Evolutionary conservation across 2,329 filamentous ascomycete genomes (phyloP).

Genomic region (Penicillium brevicompactum): DNA sequence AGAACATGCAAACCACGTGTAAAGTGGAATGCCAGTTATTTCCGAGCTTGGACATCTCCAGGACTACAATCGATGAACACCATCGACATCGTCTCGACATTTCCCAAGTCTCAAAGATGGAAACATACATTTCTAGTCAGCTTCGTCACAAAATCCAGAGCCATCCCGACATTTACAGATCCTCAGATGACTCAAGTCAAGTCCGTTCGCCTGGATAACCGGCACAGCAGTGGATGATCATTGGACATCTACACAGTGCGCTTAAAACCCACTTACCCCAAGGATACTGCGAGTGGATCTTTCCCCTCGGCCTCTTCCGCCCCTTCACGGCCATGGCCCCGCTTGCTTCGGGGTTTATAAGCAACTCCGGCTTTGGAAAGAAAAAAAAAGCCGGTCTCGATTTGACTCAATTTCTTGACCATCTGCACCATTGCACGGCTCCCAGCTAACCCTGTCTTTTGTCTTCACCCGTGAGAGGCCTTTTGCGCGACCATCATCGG

Average conservation of each 20-base stretch:
- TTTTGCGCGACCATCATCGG: constrained; percentile 1
- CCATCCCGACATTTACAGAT: background rate
- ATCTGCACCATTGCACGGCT: background rate
- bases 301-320: constrained; percentile 16
- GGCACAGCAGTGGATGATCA: background rate
- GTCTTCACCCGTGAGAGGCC: background rate
- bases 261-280: constrained; percentile 3
- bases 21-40: background rate
- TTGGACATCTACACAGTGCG: background rate
- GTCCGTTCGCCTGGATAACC: background rate
- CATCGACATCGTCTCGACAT: too few species aligned
- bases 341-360: constrained; percentile 23
- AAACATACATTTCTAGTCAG: too few species aligned
- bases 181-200: background rate
- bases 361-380: background rate
- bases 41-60: background rate
- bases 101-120: too few species aligned
- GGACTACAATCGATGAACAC: background rate
- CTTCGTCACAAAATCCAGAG: too few species aligned
- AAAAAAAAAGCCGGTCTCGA: background rate
- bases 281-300: constrained; percentile 12
- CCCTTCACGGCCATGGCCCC: constrained; percentile 13
- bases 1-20: background rate
- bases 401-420: too few species aligned
- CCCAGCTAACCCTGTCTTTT: background rate